Percentiles rank a stretch among this genome's conserved stretches.
These are phyloP conservation scores for Parvularia atlantis DNA, from an alignment of 78 protist genomes.

Conservation along the genomic window DNA sequence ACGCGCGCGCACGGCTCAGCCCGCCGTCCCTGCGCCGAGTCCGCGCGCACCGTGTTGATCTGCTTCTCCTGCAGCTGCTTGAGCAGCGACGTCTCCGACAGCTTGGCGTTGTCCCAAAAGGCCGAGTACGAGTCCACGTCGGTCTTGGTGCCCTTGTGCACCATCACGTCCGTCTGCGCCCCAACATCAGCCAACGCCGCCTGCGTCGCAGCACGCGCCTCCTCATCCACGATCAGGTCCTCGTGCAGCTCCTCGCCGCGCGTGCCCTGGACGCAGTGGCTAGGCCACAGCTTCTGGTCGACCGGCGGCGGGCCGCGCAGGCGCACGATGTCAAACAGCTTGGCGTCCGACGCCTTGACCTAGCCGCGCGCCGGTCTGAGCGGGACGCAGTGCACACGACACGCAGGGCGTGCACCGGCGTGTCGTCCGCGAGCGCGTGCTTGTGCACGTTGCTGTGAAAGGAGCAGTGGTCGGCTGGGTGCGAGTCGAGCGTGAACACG, in stretches of 20 bases:
- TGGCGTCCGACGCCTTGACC: slow-evolving; percentile 3
- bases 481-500: slow-evolving; percentile 51
- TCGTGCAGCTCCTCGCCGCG: slow-evolving; percentile 42
- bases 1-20: too few relatives aligned
- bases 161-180: background rate
- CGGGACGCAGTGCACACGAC: background rate
- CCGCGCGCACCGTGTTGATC: too few relatives aligned
- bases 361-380: background rate
- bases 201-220: too few relatives aligned
- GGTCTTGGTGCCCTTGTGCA: slow-evolving; percentile 39
- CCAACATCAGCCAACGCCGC: too few relatives aligned
- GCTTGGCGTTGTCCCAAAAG: slow-evolving; percentile 34
- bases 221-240: background rate
- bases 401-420: slow-evolving; percentile 4
- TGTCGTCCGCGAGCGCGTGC: too few relatives aligned
- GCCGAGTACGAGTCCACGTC: slow-evolving; percentile 53
- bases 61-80: too few relatives aligned
- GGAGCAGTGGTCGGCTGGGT: slow-evolving; percentile 54
- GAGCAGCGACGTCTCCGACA: too few relatives aligned
- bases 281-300: slow-evolving; percentile 59
- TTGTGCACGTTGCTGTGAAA: slow-evolving; percentile 39
- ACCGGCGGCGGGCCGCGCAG: too few relatives aligned
- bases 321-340: too few relatives aligned
- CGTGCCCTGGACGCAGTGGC: slow-evolving; percentile 54
- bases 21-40: too few relatives aligned